A percentile compares a stretch with the other conserved stretches of the same genome.
Evolutionary conservation across 805 yeast genomes (phyloP).

Genomic region (Ogataea methanolica): DNA sequence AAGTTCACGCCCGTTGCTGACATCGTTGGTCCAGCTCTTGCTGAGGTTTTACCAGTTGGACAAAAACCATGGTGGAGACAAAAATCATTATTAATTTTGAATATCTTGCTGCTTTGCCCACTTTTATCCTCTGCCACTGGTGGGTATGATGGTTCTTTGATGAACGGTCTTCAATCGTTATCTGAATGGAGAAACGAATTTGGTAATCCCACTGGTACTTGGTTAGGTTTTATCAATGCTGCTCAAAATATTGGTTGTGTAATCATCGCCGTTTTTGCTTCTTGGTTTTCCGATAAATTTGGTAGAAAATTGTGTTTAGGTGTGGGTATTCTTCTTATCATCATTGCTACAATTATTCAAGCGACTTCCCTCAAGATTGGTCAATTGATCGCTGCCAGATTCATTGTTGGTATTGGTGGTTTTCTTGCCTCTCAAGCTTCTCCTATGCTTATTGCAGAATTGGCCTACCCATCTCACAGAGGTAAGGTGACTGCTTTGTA

Average conservation of each 20-base stretch:
- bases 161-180: conserved; percentile 43
- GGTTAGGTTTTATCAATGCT: conserved; percentile 33
- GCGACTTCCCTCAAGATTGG: conserved; percentile 33
- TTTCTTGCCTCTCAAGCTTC: conserved; percentile 38
- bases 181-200: conserved; percentile 32
- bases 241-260: conserved; percentile 36
- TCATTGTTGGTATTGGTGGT: conserved; percentile 45
- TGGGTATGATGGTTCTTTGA: conserved; percentile 40
- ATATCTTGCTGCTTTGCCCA: conserved; percentile 33
- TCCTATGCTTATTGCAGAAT: conserved; percentile 46
- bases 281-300: conserved; percentile 37
- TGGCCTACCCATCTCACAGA: conserved; percentile 45
- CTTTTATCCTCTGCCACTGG: conserved; percentile 35
- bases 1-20: conserved; percentile 13
- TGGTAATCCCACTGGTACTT: conserved; percentile 29
- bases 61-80: conserved; percentile 32
- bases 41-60: conserved; percentile 19
- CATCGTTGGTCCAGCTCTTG: conserved; percentile 17
- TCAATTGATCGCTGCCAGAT: conserved; percentile 40
- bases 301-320: conserved; percentile 60
- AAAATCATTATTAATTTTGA: conserved; percentile 35
- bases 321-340: conserved; percentile 47
- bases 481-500: conserved; percentile 39
- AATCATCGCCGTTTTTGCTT: conserved; percentile 23
- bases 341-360: conserved; percentile 54